Base-by-base conservation (phyloP, 129 eudicot genomes). In the Artemisia annua region DNA sequence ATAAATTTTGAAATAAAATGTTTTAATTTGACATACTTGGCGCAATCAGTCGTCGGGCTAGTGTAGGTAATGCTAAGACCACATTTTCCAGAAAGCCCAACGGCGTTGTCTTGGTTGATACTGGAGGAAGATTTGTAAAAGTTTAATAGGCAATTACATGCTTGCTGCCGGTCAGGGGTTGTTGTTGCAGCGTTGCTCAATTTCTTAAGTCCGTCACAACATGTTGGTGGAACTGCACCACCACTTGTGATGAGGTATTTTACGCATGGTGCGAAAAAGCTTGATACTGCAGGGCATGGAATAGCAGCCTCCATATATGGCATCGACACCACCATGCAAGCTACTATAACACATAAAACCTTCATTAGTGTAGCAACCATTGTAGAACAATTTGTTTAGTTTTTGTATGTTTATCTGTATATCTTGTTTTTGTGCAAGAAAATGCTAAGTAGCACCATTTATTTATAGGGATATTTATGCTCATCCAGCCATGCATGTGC, bases 401-500 rank as follows among this genome's bases (percentile, higher is more conserved):
- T 28, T 14, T 28, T 9, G n/a, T 13, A 11, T 1, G 7, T 22
- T 19, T 62, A 62, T 62, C 48, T 62, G 3, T 62, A 62, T 56
- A 56, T 56, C 62, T 56, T 17, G 13, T 56, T 56, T 17, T 18
- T 2, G 28, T 56, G 28, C 62, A 56, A 56, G 14, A 3, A 16
- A 17, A 18, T 56, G 28, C 15, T 56, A 17, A 16, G 62, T 17
- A 56, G 28, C 1, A 30, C 22, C 62, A 56, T 56, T 7, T 56
- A 56, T 18, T 56, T 56, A 56, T 56, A 56, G 11, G 30, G 28
- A 56, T 56, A 11, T 56, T 56, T 56, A 56, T 56, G 62, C 62
- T 16, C 1, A n/a, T n/a, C n/a, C n/a, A n/a, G n/a, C n/a, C 4
- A 24, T 56, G 62, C 28, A 56, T 56, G 28, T 56, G 62, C 22